phyloP scores from a whole-genome alignment of 176 grass and related monocot genomes.

The Cenchrus fungigraminus region DNA sequence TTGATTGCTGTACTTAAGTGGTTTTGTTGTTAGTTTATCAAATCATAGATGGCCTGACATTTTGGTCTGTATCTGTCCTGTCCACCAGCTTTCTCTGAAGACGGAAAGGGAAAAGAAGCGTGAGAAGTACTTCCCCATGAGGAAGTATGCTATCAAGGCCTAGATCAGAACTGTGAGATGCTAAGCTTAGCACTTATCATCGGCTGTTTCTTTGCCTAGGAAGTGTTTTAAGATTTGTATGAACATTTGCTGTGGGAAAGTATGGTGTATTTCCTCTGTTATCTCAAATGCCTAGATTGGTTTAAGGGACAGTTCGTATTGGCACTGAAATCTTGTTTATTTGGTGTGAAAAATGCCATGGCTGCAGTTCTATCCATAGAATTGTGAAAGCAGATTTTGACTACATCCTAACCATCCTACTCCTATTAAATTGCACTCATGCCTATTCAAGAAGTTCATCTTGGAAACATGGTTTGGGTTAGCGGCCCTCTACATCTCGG shows the following conservation, averaged over 20 bases:
- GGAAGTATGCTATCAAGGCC: slow-evolving; percentile 58
- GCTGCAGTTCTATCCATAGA: too few species aligned
- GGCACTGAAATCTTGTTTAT: neutral
- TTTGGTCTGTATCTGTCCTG: neutral
- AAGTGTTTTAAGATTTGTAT: slow-evolving; percentile 26
- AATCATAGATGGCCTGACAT: neutral
- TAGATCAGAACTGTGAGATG: slow-evolving; percentile 29
- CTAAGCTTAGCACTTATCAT: neutral
- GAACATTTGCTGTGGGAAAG: slow-evolving; percentile 27
- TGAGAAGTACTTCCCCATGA: slow-evolving; percentile 54
- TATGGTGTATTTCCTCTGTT: neutral
- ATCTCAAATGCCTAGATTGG: slow-evolving; percentile 13
- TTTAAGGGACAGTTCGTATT: neutral
- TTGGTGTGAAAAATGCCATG: too few species aligned
- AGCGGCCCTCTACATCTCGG: too few species aligned
- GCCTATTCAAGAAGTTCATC: too few species aligned
- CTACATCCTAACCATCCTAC: too few species aligned
- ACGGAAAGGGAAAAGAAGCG: slow-evolving; percentile 57
- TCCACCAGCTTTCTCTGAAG: slow-evolving; percentile 50
- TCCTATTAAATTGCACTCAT: too few species aligned
- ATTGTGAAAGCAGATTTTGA: too few species aligned
- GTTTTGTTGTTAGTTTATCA: neutral
- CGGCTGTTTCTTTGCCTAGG: slow-evolving; percentile 22
- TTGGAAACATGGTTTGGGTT: too few species aligned
- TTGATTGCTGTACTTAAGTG: neutral